A percentile compares a stretch with the other conserved stretches of the same genome.
These are phyloP conservation scores for Aspergillus uvarum DNA, from an alignment of 2,329 filamentous ascomycete genomes.

Conservation along the genomic window DNA sequence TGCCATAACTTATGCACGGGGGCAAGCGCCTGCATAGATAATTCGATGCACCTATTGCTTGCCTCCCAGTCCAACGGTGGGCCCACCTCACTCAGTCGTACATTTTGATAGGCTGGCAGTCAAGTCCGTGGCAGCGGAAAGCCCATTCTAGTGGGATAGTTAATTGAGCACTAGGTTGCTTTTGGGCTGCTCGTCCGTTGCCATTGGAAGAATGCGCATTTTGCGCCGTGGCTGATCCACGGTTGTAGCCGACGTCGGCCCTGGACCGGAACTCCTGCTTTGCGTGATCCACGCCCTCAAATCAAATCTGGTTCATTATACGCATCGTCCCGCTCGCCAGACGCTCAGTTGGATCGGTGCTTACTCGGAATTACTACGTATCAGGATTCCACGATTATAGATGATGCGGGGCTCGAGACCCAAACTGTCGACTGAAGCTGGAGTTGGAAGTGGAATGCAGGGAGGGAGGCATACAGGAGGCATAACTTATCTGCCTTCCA, in stretches of 20 bases:
- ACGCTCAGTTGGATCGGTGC: not conserved
- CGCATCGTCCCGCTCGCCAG: not conserved
- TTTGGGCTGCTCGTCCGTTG: not conserved
- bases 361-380: not conserved
- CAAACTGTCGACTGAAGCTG: not conserved
- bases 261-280: not conserved
- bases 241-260: not conserved
- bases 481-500: no score
- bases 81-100: not conserved
- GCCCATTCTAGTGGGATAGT: slow-evolving; percentile 10
- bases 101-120: slow-evolving; percentile 16
- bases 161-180: slow-evolving; percentile 2
- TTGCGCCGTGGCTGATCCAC: not conserved
- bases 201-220: not conserved
- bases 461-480: not conserved
- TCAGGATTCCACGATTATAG: no score
- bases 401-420: no score
- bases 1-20: not conserved
- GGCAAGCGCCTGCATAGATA: not conserved
- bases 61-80: slow-evolving; percentile 5
- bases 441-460: not conserved
- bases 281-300: not conserved
- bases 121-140: slow-evolving; percentile 15
- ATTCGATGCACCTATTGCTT: not conserved
- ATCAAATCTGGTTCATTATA: not conserved